Evolutionary conservation across 257 asterid genomes (phyloP).

Genomic region (Rhazya stricta): DNA sequence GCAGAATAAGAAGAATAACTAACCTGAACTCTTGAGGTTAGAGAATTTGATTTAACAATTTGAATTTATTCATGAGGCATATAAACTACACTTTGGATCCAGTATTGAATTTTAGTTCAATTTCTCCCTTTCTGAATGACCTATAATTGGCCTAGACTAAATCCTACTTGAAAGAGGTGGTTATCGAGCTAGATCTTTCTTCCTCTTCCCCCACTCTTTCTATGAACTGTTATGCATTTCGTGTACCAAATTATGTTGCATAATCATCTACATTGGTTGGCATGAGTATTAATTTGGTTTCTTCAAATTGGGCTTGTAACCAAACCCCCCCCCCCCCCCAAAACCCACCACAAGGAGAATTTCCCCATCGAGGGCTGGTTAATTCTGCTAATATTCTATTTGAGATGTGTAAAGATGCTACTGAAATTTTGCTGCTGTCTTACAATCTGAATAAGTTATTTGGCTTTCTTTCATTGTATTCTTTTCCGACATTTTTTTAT

Average conservation of each 20-base stretch:
- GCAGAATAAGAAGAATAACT: background rate
- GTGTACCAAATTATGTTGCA: background rate
- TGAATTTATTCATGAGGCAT: background rate
- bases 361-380: background rate
- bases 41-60: background rate
- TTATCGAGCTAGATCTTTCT: background rate
- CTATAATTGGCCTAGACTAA: background rate
- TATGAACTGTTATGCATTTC: background rate
- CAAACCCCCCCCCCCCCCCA: too few relatives aligned
- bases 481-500: background rate
- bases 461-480: background rate
- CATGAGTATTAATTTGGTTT: background rate
- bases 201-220: background rate
- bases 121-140: background rate
- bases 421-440: background rate
- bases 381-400: background rate
- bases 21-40: background rate
- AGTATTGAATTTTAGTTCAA: background rate
- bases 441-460: background rate
- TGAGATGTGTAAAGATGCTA: background rate
- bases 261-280: background rate
- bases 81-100: background rate
- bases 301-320: background rate
- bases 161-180: too few relatives aligned
- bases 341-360: too few relatives aligned